Evolutionary conservation across 1,284 basidiomycete species (phyloP).

Genomic region (Melampsora abietis-canadensis): DNA sequence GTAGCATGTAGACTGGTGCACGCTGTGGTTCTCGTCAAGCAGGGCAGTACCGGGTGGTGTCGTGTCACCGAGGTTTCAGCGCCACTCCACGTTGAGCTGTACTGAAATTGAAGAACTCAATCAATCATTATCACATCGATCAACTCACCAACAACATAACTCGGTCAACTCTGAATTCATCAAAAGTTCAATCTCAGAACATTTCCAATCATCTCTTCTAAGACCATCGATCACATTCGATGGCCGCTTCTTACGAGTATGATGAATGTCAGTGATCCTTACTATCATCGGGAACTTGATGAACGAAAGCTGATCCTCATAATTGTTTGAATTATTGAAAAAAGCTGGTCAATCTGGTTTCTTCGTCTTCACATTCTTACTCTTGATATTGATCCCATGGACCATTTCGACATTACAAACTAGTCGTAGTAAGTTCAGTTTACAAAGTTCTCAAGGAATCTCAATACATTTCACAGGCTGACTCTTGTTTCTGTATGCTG

Average conservation of each 20-base stretch:
- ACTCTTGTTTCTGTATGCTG: background rate
- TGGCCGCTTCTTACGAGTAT: conserved; percentile 42
- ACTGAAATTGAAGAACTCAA: too few species aligned
- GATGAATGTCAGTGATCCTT: conserved; percentile 29
- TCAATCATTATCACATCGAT: too few species aligned
- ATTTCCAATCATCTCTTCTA: too few species aligned
- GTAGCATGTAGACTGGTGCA: too few species aligned
- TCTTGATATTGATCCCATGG: conserved; percentile 71
- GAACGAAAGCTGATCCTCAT: background rate
- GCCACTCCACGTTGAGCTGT: too few species aligned
- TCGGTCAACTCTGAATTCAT: too few species aligned
- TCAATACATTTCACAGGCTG: background rate
- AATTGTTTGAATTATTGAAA: background rate
- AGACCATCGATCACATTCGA: background rate
- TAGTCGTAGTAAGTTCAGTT: background rate
- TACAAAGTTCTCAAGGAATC: background rate
- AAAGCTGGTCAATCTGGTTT: conserved; percentile 58
- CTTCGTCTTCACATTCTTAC: conserved; percentile 80
- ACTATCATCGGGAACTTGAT: background rate
- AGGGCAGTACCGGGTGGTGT: too few species aligned
- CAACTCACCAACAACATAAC: too few species aligned
- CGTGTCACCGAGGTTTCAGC: too few species aligned
- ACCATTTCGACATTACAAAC: conserved; percentile 60
- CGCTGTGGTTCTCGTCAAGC: too few species aligned
- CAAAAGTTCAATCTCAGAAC: too few species aligned